Evolutionary conservation across 1,284 basidiomycete species (phyloP), one percentile per base, ranked within the genome.

Genomic region (Butyriboletus appendiculatus): DNA sequence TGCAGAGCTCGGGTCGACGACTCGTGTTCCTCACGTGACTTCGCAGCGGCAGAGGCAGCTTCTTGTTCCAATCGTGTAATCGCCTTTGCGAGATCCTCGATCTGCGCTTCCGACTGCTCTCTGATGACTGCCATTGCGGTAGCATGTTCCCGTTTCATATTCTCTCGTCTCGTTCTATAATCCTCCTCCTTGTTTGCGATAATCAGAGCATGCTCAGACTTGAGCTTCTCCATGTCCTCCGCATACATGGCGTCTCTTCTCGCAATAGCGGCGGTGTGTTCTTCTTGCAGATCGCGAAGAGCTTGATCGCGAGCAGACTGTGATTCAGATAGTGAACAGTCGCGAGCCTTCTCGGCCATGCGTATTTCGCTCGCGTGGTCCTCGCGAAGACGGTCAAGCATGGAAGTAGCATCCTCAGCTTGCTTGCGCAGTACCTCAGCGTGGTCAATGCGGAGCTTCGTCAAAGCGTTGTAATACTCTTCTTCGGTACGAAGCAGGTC

Each of bases 401-500:
- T 75, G 1, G 80, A 81, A 35, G 78, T 74, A n/a, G 79, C 73
- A 53, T 92, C 87, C 6, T 76, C 75, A 1, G 78, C 73, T 50
- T 86, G 80, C 62, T 78, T 82, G 61, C 81, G 80, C 46, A 91
- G 68, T 22, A 79, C 75, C 53, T 84, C 81, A 3, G 82, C 78
- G 60, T 92, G 88, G 63, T 90, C 86, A 14, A 67, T 73, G 32
- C 86, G 84, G 39, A 91, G 78, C 63, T 86, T 88, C 18, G 83
- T 86, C 44, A 94, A 73, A 16, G 82, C 85, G 49, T 88, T 84
- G 65, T 91, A 90, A 63, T 90, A 91, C 62, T 92, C 86, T 62
- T 88, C 89, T 63, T 91, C 87, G 4, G 86, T 89, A 45, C 77
- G 80, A 56, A 83, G 82, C 9, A 89, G 76, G 33, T 75, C 73